phyloP scores from a whole-genome alignment of 495 filamentous ascomycete species.

The Talaromyces wortmannii region DNA sequence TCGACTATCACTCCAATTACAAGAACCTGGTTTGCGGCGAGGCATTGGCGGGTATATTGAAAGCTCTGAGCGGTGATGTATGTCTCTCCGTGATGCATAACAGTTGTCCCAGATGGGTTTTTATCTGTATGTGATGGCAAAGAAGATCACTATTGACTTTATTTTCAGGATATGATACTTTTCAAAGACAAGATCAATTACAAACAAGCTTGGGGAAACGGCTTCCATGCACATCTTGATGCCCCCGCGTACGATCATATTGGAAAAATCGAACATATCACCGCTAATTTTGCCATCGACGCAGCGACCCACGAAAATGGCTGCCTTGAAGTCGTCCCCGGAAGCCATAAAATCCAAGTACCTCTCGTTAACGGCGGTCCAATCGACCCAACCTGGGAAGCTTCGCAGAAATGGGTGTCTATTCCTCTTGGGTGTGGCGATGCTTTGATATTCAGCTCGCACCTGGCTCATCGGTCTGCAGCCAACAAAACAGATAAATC shows the following conservation, averaged over 20 bases:
- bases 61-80: constrained; percentile 24
- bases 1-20: constrained; percentile 30
- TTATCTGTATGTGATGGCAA: neutral
- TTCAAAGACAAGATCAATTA: constrained; percentile 43
- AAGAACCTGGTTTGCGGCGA: constrained; percentile 24
- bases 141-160: neutral
- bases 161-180: constrained; percentile 28
- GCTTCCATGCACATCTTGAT: constrained; percentile 36
- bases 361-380: constrained; percentile 22
- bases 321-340: constrained; percentile 33
- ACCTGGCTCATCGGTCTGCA: constrained; percentile 33
- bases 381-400: constrained; percentile 27
- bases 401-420: constrained; percentile 24
- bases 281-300: constrained; percentile 33
- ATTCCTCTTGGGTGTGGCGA: constrained; percentile 30
- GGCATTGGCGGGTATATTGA: constrained; percentile 23
- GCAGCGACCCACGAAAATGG: constrained; percentile 30
- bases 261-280: constrained; percentile 33
- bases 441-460: constrained; percentile 32
- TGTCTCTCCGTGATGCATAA: neutral
- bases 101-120: neutral
- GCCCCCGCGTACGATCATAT: constrained; percentile 38
- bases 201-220: constrained; percentile 28
- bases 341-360: constrained; percentile 30
- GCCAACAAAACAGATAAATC: constrained; percentile 24